Percentiles rank a stretch among this genome's conserved stretches.
Conservation (phyloP, 2,329 filamentous ascomycete species). For the Penicillium sp. region DNA sequence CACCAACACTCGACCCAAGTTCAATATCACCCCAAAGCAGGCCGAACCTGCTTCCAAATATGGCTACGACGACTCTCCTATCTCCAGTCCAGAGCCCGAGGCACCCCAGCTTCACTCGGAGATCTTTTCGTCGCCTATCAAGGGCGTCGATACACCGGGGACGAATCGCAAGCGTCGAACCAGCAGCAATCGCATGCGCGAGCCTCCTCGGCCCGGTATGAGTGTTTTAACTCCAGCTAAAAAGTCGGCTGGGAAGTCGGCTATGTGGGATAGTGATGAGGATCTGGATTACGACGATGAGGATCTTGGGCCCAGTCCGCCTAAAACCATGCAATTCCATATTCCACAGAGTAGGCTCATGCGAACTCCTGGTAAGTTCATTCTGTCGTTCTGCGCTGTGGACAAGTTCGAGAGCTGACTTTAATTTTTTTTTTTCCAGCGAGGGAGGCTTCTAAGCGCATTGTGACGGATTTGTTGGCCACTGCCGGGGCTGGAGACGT, state of each 20-base stretch:
- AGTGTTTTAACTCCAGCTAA: constrained; percentile 77
- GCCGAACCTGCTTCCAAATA: constrained; percentile 29
- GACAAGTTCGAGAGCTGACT: background rate
- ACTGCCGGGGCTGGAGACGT: constrained; percentile 48
- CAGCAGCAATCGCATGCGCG: constrained; percentile 35
- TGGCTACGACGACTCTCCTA: constrained; percentile 52
- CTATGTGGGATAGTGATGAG: constrained; percentile 73
- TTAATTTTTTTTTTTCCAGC: constrained; percentile 30
- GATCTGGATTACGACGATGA: constrained; percentile 59
- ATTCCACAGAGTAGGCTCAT: constrained; percentile 52
- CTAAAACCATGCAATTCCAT: constrained; percentile 67
- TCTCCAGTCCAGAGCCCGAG: constrained; percentile 75
- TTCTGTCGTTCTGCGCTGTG: background rate
- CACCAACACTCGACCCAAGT: constrained; percentile 32
- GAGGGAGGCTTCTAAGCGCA: constrained; percentile 52
- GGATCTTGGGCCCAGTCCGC: constrained; percentile 74
- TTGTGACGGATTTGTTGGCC: constrained; percentile 50
- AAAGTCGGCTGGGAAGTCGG: constrained; percentile 38
- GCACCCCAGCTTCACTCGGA: constrained; percentile 83
- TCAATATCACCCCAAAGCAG: constrained; percentile 34
- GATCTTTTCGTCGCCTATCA: constrained; percentile 76
- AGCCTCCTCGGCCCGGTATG: constrained; percentile 71
- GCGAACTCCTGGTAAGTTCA: constrained; percentile 49
- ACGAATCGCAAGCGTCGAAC: constrained; percentile 48
- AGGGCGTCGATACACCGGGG: constrained; percentile 38